Conservation (phyloP, 768 basidiomycete species). For the Tubosaeta brunneosetosa region DNA sequence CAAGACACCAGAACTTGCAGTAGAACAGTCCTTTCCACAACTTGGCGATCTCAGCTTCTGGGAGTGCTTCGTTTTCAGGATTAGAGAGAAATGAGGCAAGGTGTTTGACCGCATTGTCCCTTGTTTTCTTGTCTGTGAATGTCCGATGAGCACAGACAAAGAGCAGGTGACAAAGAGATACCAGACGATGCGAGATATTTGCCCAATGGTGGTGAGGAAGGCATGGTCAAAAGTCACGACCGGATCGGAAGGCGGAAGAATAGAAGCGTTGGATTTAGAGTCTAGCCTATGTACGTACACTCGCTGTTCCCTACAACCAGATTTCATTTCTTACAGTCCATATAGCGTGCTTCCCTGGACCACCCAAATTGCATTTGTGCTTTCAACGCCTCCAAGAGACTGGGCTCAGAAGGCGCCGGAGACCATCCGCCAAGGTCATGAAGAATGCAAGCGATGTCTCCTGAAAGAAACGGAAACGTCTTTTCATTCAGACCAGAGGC, state of each 20-base stretch:
- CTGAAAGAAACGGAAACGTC: too few relatives aligned
- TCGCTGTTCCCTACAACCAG: too few relatives aligned
- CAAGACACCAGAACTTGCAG: conserved; percentile 46
- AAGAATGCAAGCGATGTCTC: too few relatives aligned
- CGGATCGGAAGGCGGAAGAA: conserved; percentile 20
- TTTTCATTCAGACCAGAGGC: too few relatives aligned
- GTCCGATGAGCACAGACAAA: background rate
- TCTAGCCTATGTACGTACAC: conserved; percentile 7
- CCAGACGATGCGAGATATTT: conserved; percentile 93
- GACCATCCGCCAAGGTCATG: too few relatives aligned
- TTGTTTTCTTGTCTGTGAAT: conserved; percentile 74
- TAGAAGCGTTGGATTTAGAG: background rate
- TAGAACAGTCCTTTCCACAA: conserved; percentile 98
- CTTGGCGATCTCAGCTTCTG: conserved; percentile 79
- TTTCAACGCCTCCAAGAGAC: too few relatives aligned
- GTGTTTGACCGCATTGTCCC: conserved; percentile 86
- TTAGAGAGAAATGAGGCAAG: conserved; percentile 77
- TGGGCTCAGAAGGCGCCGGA: too few relatives aligned
- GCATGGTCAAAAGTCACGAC: conserved; percentile 24
- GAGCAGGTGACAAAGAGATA: conserved; percentile 30
- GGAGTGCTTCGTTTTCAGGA: conserved; percentile 49
- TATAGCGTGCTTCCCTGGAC: too few relatives aligned
- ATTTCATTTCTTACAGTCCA: too few relatives aligned
- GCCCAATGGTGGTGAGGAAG: conserved; percentile 58
- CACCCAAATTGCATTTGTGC: too few relatives aligned